Evolutionary conservation across 208 protist genomes (phyloP).

Genomic region (Kentomonas sorsogonicus): DNA sequence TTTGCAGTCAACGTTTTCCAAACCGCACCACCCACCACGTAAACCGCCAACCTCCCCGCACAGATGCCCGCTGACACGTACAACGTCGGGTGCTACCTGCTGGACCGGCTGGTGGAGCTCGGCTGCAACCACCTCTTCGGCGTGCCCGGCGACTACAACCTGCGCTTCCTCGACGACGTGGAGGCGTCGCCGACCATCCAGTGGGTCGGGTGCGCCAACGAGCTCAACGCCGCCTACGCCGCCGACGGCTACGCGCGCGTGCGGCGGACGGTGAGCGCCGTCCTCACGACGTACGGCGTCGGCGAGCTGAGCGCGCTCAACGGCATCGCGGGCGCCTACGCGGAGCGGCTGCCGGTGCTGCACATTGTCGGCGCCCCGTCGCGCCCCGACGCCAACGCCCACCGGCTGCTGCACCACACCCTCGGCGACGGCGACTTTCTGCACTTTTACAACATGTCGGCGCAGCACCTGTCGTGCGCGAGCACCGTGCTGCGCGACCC

Average conservation of each 20-base stretch:
- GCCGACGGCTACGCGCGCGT: constrained; percentile 38
- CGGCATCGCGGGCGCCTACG: constrained; percentile 26
- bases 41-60: too few species aligned
- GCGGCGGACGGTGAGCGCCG: constrained; percentile 24
- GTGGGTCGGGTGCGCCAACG: constrained; percentile 44
- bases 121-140: constrained; percentile 50
- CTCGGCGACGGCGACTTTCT: constrained; percentile 31
- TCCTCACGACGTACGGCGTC: constrained; percentile 49
- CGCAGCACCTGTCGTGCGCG: constrained; percentile 23
- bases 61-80: constrained; percentile 44
- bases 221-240: constrained; percentile 50
- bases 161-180: constrained; percentile 59
- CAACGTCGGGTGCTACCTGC: constrained; percentile 50
- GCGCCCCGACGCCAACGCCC: constrained; percentile 11
- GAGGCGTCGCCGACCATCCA: constrained; percentile 31
- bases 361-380: constrained; percentile 34
- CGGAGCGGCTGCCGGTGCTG: constrained; percentile 30
- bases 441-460: constrained; percentile 20
- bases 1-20: too few species aligned
- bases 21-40: too few species aligned
- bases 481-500: constrained; percentile 3
- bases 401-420: constrained; percentile 29
- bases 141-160: constrained; percentile 59
- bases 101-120: constrained; percentile 40
- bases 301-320: constrained; percentile 47